Percentiles rank a stretch among this genome's conserved stretches.
Evolutionary conservation across 176 grass and related monocot species (phyloP).

Genomic region (Ampelocalamus luodianensis): DNA sequence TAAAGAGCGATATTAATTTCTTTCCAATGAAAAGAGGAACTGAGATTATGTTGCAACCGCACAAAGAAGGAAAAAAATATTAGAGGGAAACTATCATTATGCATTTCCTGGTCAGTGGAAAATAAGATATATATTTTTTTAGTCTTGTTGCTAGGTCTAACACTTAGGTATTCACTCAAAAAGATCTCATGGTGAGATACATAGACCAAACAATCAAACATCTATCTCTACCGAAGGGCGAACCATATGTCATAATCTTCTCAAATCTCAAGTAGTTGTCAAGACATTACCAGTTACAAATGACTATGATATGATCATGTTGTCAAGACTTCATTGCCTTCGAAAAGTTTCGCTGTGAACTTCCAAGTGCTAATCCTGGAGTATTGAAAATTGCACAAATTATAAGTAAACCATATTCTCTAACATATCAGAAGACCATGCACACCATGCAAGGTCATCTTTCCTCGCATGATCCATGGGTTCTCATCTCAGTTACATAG

Average conservation of each 20-base stretch:
- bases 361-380: not conserved
- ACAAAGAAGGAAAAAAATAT: not conserved
- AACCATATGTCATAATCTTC: not conserved
- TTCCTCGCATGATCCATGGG: not conserved
- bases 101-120: not conserved
- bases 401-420: conserved; percentile 13
- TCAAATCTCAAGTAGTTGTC: not conserved
- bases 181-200: not conserved
- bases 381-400: conserved; percentile 11
- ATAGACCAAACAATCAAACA: conserved; percentile 3
- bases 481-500: not conserved
- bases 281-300: not conserved
- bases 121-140: not conserved
- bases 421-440: conserved; percentile 25
- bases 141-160: conserved; percentile 8
- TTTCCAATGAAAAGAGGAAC: conserved; percentile 13
- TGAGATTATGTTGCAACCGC: not conserved
- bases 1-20: not conserved
- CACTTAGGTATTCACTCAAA: not conserved
- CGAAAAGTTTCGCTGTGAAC: conserved; percentile 3
- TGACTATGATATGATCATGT: not conserved
- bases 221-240: not conserved
- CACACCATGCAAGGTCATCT: not conserved
- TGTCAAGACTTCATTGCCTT: conserved; percentile 26
- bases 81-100: not conserved